Evolutionary conservation across 257 asterid genomes (phyloP).

Genomic region (Solanum boliviense): DNA sequence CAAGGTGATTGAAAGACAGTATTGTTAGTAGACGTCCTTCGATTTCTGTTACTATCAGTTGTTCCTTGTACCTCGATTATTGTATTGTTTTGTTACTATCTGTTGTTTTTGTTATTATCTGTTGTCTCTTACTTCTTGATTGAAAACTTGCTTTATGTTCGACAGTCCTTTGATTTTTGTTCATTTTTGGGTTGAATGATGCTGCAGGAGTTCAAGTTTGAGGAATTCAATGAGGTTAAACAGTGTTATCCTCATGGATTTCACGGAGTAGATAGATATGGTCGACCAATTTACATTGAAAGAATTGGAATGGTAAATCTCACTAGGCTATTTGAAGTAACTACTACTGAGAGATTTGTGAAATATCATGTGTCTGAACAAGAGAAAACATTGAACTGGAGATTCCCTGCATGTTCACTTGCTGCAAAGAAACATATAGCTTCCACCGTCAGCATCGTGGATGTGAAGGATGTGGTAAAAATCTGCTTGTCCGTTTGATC

Average conservation of each 20-base stretch:
- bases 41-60: neutral
- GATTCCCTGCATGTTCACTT: constrained; percentile 63
- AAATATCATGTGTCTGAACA: constrained; percentile 60
- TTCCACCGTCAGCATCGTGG: constrained; percentile 67
- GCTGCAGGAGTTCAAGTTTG: constrained; percentile 52
- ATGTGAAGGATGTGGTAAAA: constrained; percentile 66
- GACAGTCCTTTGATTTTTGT: neutral
- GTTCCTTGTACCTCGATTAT: neutral
- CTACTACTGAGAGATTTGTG: constrained; percentile 51
- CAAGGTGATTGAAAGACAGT: constrained; percentile 18
- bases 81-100: neutral
- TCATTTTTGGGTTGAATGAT: neutral
- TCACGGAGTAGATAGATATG: constrained; percentile 68
- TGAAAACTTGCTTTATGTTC: neutral
- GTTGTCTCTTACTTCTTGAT: neutral
- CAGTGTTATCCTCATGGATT: constrained; percentile 70
- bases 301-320: constrained; percentile 58
- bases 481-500: neutral
- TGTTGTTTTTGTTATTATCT: neutral
- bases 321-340: constrained; percentile 31
- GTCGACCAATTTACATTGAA: constrained; percentile 69
- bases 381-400: constrained; percentile 57
- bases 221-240: constrained; percentile 42
- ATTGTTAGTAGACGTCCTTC: neutral
- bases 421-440: constrained; percentile 67